Base-by-base conservation (phyloP, 768 basidiomycete species). In the Gelatoporia subvermispora region DNA sequence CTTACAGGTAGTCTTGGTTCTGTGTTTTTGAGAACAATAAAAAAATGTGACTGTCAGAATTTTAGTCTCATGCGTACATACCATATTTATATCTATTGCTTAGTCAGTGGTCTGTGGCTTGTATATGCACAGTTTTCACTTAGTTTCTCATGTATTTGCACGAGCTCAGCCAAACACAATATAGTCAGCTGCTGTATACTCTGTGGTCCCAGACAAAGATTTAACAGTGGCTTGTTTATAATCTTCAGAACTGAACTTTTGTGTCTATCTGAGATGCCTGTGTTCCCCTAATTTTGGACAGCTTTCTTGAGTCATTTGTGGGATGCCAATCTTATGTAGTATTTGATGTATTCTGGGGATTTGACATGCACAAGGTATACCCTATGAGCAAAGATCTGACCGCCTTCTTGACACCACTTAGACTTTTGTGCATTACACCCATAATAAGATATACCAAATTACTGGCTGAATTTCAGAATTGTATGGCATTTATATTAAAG, bases 1-100 rank as follows among this genome's bases (percentile, higher is more conserved):
- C 66, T 0, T 75, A 75, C 42, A 51, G 65, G 4, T 66, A 65
- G 0, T 36, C 56, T 2, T 72, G 69, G 71, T 73, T 75, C 43
- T 63, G 58, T 21, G 68, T 73, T 0, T 24, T 64, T 0, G 73
- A 74, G 51, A 68, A 69, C 36, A 63, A 53, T 51, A 67, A 58
- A 4, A 53, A 48, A 3, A 46, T 62, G 0, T 47, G 65, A 8
- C 56, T 72, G 1, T n/a, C n/a, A n/a, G n/a, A n/a, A n/a, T n/a
- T n/a, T n/a, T n/a, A n/a, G n/a, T n/a, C n/a, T n/a, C n/a, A n/a
- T n/a, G n/a, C n/a, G n/a, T n/a, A n/a, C n/a, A n/a, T n/a, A n/a
- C n/a, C n/a, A n/a, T n/a, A n/a, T n/a, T n/a, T n/a, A n/a, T n/a
- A n/a, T n/a, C n/a, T n/a, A n/a, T n/a, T n/a, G n/a, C n/a, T n/a